Conservation (phyloP, 2,329 filamentous ascomycete species). For the Paecilomyces fulvus region DNA sequence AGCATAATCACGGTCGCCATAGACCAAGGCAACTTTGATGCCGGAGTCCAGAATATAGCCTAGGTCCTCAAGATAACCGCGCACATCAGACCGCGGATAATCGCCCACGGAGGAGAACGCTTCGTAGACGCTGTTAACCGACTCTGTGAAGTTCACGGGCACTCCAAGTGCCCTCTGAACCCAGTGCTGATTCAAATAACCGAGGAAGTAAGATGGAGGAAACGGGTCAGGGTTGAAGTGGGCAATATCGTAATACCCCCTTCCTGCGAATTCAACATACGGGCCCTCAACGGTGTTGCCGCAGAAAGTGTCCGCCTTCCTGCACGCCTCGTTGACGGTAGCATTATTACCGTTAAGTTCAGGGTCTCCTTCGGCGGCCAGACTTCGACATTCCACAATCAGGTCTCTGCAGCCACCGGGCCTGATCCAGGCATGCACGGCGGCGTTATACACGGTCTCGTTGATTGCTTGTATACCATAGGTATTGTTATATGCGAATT, state of each 20-base stretch:
- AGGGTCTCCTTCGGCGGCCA: conserved; percentile 43
- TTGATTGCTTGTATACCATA: conserved; percentile 48
- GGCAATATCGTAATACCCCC: conserved; percentile 52
- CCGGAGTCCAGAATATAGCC: conserved; percentile 48
- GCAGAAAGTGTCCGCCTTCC: conserved; percentile 39
- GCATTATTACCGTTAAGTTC: conserved; percentile 38
- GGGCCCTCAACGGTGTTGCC: conserved; percentile 35
- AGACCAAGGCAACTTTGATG: conserved; percentile 49
- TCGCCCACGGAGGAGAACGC: conserved; percentile 43
- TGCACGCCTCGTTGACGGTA: conserved; percentile 39
- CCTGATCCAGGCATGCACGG: conserved; percentile 36
- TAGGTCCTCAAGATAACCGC: conserved; percentile 26
- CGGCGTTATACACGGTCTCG: conserved; percentile 38
- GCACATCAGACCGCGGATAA: conserved; percentile 39
- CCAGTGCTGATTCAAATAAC: conserved; percentile 49
- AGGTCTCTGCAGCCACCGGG: conserved; percentile 47
- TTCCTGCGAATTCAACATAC: conserved; percentile 34
- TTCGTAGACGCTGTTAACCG: conserved; percentile 33
- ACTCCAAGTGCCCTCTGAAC: conserved; percentile 53
- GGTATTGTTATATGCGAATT: conserved; percentile 51
- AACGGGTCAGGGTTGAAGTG: conserved; percentile 45
- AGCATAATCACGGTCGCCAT: conserved; percentile 51
- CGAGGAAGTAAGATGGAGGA: conserved; percentile 44
- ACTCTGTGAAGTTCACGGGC: conserved; percentile 49
- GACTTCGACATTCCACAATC: conserved; percentile 42